Percentiles rank a stretch among this genome's conserved stretches.
These are phyloP conservation scores for Nitzschia inconspicua DNA, from an alignment of 108 stramenopile species.

Conservation along the genomic window DNA sequence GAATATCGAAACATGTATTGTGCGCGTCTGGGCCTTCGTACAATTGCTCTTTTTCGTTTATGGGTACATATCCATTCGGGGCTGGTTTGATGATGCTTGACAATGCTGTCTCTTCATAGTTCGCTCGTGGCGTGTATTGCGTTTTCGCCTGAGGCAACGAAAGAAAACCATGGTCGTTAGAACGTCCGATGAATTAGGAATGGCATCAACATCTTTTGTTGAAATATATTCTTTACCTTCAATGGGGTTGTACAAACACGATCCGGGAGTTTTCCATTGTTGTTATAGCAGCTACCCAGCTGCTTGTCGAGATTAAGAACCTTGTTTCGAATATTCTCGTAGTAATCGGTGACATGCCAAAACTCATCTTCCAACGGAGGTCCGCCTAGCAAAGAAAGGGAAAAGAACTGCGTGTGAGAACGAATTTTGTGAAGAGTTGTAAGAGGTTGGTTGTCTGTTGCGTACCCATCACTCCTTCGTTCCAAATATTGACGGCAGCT, in stretches of 20 bases:
- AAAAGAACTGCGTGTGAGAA: neutral
- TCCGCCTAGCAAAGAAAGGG: conserved; percentile 30
- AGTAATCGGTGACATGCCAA: conserved; percentile 68
- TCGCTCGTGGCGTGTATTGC: conserved; percentile 72
- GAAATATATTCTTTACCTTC: conserved; percentile 36
- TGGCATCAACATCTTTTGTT: neutral
- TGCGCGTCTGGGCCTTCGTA: conserved; percentile 64
- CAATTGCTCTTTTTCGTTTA: conserved; percentile 27
- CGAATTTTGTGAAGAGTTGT: neutral
- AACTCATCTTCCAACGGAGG: conserved; percentile 74
- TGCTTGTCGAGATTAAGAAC: conserved; percentile 19
- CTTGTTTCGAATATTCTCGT: conserved; percentile 59
- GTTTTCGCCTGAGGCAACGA: conserved; percentile 30
- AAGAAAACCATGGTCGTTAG: neutral
- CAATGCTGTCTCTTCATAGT: conserved; percentile 54
- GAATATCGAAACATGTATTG: conserved; percentile 45
- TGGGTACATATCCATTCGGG: conserved; percentile 37
- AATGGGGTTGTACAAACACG: conserved; percentile 54
- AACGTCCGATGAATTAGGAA: too few relatives aligned
- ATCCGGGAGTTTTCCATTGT: conserved; percentile 33
- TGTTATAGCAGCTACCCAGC: conserved; percentile 44
- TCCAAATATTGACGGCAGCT: conserved; percentile 62
- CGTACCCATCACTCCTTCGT: conserved; percentile 56
- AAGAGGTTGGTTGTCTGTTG: neutral
- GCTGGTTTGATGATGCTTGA: conserved; percentile 45